phyloP scores from a whole-genome alignment of 352 stramenopile species.

The Phytopythium sindhum region DNA sequence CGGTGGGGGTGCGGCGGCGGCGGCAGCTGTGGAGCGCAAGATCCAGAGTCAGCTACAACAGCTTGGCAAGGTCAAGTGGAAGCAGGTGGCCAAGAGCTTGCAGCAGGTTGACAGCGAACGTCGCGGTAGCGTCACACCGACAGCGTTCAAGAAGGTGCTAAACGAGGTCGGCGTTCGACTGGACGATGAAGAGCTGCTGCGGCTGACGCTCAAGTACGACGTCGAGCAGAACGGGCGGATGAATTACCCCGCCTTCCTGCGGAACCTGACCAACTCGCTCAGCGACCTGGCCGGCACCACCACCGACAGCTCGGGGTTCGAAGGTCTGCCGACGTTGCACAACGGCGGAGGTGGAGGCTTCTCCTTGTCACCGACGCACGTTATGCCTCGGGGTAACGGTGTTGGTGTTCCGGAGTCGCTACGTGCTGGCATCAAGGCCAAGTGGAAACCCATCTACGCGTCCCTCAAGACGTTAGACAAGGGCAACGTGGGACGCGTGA shows the following conservation, averaged over 20 bases:
- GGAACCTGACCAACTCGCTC: conserved; percentile 54
- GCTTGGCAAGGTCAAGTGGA: conserved; percentile 54
- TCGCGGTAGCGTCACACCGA: conserved; percentile 36
- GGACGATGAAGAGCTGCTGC: conserved; percentile 55
- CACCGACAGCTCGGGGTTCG: background rate
- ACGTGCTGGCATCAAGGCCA: conserved; percentile 47
- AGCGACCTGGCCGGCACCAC: conserved; percentile 21
- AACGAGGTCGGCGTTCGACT: conserved; percentile 48
- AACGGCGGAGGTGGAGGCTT: background rate
- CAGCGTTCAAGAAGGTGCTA: conserved; percentile 63
- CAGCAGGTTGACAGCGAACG: conserved; percentile 62
- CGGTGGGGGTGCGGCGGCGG: conserved; percentile 26
- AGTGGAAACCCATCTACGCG: conserved; percentile 74
- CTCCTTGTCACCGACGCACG: conserved; percentile 9
- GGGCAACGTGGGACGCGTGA: conserved; percentile 41
- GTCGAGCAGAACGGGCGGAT: conserved; percentile 65
- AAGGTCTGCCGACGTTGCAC: background rate
- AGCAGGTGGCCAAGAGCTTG: conserved; percentile 47
- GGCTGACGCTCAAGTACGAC: conserved; percentile 78
- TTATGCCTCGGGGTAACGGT: background rate
- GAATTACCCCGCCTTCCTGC: conserved; percentile 61
- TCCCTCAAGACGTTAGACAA: conserved; percentile 70
- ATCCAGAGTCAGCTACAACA: conserved; percentile 53
- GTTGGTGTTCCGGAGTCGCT: conserved; percentile 33
- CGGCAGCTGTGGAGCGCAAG: conserved; percentile 51